Base-by-base conservation (phyloP, 495 filamentous ascomycete species). In the Penicillium fimorum region DNA sequence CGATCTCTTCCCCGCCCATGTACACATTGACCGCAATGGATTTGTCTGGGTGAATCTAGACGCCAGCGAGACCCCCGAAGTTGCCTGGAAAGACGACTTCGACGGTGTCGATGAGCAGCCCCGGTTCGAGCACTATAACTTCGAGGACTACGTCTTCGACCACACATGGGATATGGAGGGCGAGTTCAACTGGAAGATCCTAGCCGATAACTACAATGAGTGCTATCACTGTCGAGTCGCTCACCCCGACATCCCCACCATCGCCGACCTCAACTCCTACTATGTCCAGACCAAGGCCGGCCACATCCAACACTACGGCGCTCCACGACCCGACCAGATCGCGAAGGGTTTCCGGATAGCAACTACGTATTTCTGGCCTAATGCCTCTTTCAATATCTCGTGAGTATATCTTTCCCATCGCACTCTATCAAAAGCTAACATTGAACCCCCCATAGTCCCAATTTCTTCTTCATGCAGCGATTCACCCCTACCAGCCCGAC, bases 31-130 rank as follows among this genome's bases (percentile, higher is more conserved):
- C 55, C 47, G 47, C n/a, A 71, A 71, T 32, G 73, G 75, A n/a
- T 80, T 80, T 51, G 57, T 80, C 53, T 80, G 76, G 76, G 68
- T 80, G 18, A 80, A 80, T 58, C 55, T 80, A 6, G 75, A 79
- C 40, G 66, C 62, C 10, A 57, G 57, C 15, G 66, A 72, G 33
- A 65, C 57, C 1, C 65, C 65, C n/a, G 62, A 67, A n/a, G 62
- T 68, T 8, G 59, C 65, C 20, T 79, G 76, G 76, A 63, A 70
- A 17, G 72, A 76, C 11, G 71, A 77, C 56, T 76, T 75, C 27
- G 64, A 68, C 1, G 72, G 65, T 22, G 67, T 74, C 24, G 77
- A 79, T 45, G 57, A 59, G 54, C 74, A 78, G 59, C 64, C 64
- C 7, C 62, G 75, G 7, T 73, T 74, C 64, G 49, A 68, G 53